Evolutionary conservation across 2,329 filamentous ascomycete genomes (phyloP), one percentile per base, ranked within the genome.

Genomic region (Fusarium nanum): DNA sequence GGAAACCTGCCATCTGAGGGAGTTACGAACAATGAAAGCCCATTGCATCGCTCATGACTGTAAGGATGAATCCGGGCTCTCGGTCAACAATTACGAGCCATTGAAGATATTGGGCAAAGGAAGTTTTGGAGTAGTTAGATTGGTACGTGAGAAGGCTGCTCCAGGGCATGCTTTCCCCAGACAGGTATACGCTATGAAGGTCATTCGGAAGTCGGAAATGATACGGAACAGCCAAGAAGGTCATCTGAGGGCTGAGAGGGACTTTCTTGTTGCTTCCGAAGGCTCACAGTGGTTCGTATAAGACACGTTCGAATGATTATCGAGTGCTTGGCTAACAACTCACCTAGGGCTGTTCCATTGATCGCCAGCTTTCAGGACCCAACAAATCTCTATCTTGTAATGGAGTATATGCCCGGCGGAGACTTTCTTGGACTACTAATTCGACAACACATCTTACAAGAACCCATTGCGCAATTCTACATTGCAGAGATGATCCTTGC

Each of bases 401-500:
- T 98, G 94, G 94, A 98, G 64, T 99, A 97, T 77, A 98, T 98
- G 93, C 91, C 97, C 4, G 96, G 95, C 1, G 95, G 96, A 0
- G 95, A 99, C 78, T 98, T 99, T 72, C 85, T 99, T 1, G 93
- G 93, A 3, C 81, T 98, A 1, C 82, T 99, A 18, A 92, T 98
- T 58, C 89, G 94, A 18, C 92, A 97, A 76, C 94, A 96, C 66
- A 88, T 93, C 4, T 84, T 99, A 3, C 89, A 89, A 58, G 96
- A 98, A 78, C 83, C 86, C 1, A 88, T 93, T 45, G 90, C 94
- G 7, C 91, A 88, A 67, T 98, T 93, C 84, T 98, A 98, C 78
- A 84, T 97, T 63, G 94, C 95, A 2, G 94, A 99, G 81, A 98
- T 98, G 94, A 92, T 98, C 56, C 83, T 98, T 7, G 97, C 94